Conservation (phyloP, 805 yeast genomes). For the Saccharomyces eubayanus region DNA sequence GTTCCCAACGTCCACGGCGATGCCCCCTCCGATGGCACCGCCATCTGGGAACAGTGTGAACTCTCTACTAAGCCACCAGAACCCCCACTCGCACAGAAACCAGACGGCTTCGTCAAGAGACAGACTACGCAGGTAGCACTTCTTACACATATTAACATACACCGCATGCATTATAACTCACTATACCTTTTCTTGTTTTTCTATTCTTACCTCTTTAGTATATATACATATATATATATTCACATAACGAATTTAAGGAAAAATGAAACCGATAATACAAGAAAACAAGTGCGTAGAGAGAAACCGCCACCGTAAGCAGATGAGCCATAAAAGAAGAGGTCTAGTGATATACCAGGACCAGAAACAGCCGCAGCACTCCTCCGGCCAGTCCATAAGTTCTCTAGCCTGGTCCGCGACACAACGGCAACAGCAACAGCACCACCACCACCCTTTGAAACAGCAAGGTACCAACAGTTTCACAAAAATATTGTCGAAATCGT, state of each 20-base stretch:
- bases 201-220: not conserved
- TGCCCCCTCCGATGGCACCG: conserved; percentile 4
- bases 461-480: not conserved
- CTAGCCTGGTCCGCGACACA: not conserved
- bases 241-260: not conserved
- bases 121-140: not conserved
- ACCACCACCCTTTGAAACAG: not conserved
- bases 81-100: not conserved
- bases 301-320: not conserved
- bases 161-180: not conserved
- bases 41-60: not conserved
- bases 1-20: not conserved
- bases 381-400: not conserved
- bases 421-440: not conserved
- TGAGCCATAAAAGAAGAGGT: not conserved
- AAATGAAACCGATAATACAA: not conserved
- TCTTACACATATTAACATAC: not conserved
- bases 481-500: not conserved
- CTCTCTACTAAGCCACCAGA: not conserved
- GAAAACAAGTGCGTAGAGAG: not conserved
- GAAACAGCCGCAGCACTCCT: not conserved
- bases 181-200: not conserved
- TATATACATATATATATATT: not conserved
- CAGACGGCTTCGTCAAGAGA: not conserved
- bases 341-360: not conserved